Evolutionary conservation across 2,329 filamentous ascomycete species (phyloP).

Genomic region (Chaetomium globosum): DNA sequence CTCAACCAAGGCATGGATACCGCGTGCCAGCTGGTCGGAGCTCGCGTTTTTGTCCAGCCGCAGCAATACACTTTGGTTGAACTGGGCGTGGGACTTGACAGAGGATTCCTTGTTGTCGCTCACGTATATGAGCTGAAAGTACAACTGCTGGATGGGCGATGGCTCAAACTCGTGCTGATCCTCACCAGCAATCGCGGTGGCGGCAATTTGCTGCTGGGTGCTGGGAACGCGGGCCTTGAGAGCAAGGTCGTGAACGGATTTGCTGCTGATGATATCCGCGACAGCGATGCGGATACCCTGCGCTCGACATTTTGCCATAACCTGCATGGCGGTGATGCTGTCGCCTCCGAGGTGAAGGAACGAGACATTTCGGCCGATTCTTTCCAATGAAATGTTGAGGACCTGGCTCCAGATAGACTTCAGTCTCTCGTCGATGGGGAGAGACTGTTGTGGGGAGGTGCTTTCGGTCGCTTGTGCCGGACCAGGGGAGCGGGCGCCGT

Average conservation of each 20-base stretch:
- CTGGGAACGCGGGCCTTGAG: conserved; percentile 20
- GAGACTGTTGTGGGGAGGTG: neutral
- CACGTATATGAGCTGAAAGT: conserved; percentile 42
- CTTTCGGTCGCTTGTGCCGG: neutral
- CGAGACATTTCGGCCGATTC: conserved; percentile 40
- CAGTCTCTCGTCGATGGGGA: conserved; percentile 24
- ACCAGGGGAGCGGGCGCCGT: conserved; percentile 29
- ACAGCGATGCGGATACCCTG: conserved; percentile 41
- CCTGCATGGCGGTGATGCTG: conserved; percentile 48
- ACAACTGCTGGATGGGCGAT: conserved; percentile 51
- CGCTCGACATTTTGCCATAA: conserved; percentile 43
- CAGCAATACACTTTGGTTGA: conserved; percentile 51
- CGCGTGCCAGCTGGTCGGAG: conserved; percentile 27
- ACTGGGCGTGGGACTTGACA: conserved; percentile 38
- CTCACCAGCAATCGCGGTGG: conserved; percentile 23
- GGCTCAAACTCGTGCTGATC: conserved; percentile 44
- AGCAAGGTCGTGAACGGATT: conserved; percentile 39
- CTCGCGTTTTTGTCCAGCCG: conserved; percentile 35
- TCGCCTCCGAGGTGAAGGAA: conserved; percentile 50
- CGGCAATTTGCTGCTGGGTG: neutral
- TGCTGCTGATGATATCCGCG: conserved; percentile 40
- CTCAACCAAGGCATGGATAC: conserved; percentile 37
- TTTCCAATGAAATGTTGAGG: conserved; percentile 42
- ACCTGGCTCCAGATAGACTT: conserved; percentile 46
- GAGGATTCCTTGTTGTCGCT: conserved; percentile 17